Percentiles rank a stretch among this genome's conserved stretches.
phyloP scores from a whole-genome alignment of 139 green algal genomes.

The Tetradesmus obliquus region DNA sequence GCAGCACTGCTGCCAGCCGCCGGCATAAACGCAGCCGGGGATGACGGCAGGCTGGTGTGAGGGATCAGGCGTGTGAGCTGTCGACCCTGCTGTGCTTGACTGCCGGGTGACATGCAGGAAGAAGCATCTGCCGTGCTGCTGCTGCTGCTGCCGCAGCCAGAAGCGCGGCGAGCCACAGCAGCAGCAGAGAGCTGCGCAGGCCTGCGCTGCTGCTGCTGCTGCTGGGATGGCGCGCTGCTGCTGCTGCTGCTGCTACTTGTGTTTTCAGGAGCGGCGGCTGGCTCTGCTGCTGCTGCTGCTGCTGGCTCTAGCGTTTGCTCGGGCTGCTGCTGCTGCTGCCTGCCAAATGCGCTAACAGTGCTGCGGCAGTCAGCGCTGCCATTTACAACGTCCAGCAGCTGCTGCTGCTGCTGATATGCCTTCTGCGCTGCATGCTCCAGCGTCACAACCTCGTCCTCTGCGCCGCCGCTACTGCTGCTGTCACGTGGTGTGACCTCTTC shows the following conservation, averaged over 20 bases:
- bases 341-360: background rate
- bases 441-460: too few relatives aligned
- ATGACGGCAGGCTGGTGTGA: slow-evolving; percentile 30
- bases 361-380: background rate
- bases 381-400: background rate
- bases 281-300: background rate
- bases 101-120: slow-evolving; percentile 13
- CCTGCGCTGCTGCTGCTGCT: background rate
- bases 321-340: background rate
- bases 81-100: background rate
- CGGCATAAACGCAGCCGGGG: background rate
- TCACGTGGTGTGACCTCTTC: background rate
- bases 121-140: background rate
- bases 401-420: background rate
- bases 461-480: too few relatives aligned
- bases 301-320: background rate
- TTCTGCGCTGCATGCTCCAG: background rate
- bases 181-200: background rate
- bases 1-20: background rate
- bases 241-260: background rate
- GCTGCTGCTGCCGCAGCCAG: background rate
- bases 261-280: background rate
- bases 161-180: background rate
- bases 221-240: background rate
- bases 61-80: slow-evolving; percentile 7